A percentile compares a stretch with the other conserved stretches of the same genome.
Evolutionary conservation across 768 basidiomycete species (phyloP).

Genomic region (Amanita molliuscula): DNA sequence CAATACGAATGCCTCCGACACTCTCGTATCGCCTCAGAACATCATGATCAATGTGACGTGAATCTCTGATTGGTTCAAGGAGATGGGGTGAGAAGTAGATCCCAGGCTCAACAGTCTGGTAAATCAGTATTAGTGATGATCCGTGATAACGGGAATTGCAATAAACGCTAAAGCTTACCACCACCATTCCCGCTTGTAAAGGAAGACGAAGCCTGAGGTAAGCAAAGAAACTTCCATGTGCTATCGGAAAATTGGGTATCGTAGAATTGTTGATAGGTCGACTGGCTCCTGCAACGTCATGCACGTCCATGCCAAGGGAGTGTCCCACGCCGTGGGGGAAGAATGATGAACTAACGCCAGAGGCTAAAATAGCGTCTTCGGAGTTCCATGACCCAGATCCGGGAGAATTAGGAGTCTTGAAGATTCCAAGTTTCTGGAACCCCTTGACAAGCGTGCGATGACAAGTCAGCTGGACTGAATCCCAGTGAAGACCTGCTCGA

Average conservation of each 20-base stretch:
- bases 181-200: slow-evolving; percentile 73
- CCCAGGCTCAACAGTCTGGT: slow-evolving; percentile 84
- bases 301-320: slow-evolving; percentile 88
- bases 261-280: slow-evolving; percentile 55
- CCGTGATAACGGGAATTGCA: too few relatives aligned
- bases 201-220: slow-evolving; percentile 74
- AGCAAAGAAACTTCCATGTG: slow-evolving; percentile 60
- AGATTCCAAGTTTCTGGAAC: slow-evolving; percentile 79
- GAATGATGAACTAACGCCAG: slow-evolving; percentile 76
- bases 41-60: slow-evolving; percentile 58
- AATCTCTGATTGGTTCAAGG: slow-evolving; percentile 51
- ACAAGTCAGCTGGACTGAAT: slow-evolving; percentile 73
- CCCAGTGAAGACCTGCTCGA: slow-evolving; percentile 83
- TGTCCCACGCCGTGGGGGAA: slow-evolving; percentile 94
- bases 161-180: slow-evolving; percentile 38
- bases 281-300: slow-evolving; percentile 80
- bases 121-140: neutral
- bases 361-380: slow-evolving; percentile 59
- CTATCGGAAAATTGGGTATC: slow-evolving; percentile 26
- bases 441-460: slow-evolving; percentile 76
- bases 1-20: slow-evolving; percentile 90
- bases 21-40: slow-evolving; percentile 61
- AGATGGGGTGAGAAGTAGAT: slow-evolving; percentile 79
- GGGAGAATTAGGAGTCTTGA: slow-evolving; percentile 45
- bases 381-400: slow-evolving; percentile 47